Conservation (phyloP, 192 early-diverging fungal genomes). For the Linderina pennispora region DNA sequence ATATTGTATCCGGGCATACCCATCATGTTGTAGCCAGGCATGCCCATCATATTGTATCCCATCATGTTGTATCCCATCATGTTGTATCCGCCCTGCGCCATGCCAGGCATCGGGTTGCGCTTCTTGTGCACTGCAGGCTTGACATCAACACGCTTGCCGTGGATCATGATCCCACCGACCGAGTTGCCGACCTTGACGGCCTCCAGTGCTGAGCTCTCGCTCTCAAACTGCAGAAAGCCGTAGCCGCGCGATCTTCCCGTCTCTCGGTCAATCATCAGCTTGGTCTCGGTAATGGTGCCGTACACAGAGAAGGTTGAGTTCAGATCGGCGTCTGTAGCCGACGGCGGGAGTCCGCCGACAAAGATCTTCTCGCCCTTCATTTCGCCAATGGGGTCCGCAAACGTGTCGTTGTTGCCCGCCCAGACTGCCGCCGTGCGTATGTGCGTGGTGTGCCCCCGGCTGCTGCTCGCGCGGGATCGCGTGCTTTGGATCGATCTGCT, state of each 20-base stretch:
- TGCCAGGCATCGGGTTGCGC: slow-evolving; percentile 16
- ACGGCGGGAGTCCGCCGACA: slow-evolving; percentile 81
- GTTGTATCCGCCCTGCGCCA: slow-evolving; percentile 3
- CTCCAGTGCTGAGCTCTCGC: slow-evolving; percentile 54
- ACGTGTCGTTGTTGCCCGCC: slow-evolving; percentile 3
- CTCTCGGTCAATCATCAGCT: slow-evolving; percentile 75
- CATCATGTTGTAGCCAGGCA: slow-evolving; percentile 16
- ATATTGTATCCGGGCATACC: slow-evolving; percentile 14
- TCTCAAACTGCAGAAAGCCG: slow-evolving; percentile 89
- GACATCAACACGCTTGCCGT: slow-evolving; percentile 45
- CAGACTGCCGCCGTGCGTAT: neutral
- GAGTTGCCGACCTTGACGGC: slow-evolving; percentile 38
- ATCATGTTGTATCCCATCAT: neutral
- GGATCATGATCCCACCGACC: slow-evolving; percentile 28
- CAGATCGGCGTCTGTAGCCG: slow-evolving; percentile 82
- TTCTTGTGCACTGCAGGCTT: slow-evolving; percentile 35
- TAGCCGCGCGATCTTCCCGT: slow-evolving; percentile 85
- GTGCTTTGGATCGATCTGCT: slow-evolving; percentile 49
- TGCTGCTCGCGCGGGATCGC: slow-evolving; percentile 42
- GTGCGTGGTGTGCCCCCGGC: neutral
- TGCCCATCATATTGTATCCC: slow-evolving; percentile 21
- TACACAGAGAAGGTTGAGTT: slow-evolving; percentile 76
- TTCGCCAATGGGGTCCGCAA: slow-evolving; percentile 20
- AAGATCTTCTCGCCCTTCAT: slow-evolving; percentile 72
- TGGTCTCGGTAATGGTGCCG: slow-evolving; percentile 80